phyloP scores from a whole-genome alignment of 768 basidiomycete genomes.

The Russula griseocarnosa region DNA sequence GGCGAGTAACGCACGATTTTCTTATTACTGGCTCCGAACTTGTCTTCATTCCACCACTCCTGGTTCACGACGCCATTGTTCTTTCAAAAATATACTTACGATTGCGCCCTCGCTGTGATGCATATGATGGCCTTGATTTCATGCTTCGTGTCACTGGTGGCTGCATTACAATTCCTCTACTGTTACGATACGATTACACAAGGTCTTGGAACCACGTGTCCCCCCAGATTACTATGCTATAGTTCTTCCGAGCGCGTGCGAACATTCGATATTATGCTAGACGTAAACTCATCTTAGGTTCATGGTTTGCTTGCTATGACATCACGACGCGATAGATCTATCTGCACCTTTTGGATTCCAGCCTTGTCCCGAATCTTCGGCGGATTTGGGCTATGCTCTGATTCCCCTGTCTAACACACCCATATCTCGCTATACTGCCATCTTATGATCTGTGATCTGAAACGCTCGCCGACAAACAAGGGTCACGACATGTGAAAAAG shows the following conservation, averaged over 20 bases:
- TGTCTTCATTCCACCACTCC: not conserved
- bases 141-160: not conserved
- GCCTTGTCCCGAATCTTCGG: not conserved
- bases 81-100: not conserved
- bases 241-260: not conserved
- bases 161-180: not conserved
- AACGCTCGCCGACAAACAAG: not conserved
- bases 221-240: not conserved
- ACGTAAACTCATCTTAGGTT: not conserved
- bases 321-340: slow-evolving; percentile 19
- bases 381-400: not conserved
- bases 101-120: not conserved
- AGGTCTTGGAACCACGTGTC: not conserved
- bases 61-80: not conserved
- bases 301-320: slow-evolving; percentile 7
- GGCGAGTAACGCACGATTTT: not conserved
- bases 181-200: slow-evolving; percentile 4
- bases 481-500: not conserved
- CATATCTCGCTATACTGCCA: not conserved
- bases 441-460: not conserved
- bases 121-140: not conserved
- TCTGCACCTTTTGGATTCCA: slow-evolving; percentile 18
- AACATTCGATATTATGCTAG: not conserved
- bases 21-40: not conserved
- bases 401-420: not conserved